Evolutionary conservation across 192 early-diverging fungal species (phyloP), one percentile per base, ranked within the genome.

Genomic region (Dimargaris verticillata): DNA sequence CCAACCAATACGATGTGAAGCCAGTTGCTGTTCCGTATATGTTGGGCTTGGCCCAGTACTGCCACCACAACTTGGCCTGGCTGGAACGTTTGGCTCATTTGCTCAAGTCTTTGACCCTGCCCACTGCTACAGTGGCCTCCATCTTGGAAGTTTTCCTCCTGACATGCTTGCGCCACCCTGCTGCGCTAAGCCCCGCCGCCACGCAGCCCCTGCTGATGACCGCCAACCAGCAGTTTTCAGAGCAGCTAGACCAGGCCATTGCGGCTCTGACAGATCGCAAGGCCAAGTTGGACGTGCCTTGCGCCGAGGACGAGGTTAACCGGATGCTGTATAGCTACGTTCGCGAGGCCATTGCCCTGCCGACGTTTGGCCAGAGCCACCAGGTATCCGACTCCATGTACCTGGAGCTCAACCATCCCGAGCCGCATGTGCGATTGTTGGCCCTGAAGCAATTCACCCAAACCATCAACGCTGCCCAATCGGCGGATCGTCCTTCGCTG

Each of bases 401-500:
- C 49, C 49, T 51, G 10, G 49, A 20, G 9, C 49, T 51, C 9
- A 51, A 51, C 26, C 49, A 51, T 18, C 49, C 49, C 22, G 26
- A 25, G 49, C 22, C 49, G 0, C 28, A 61, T 47, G 28, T 44
- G 12, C 28, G 28, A 61, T 61, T 46, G 61, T 41, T 61, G 51
- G 33, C 46, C 51, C 43, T 67, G 61, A 53, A 44, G 29, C 64
- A 47, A 29, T 44, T 46, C 14, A 20, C 62, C 61, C n/a, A 25
- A n/a, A 22, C 17, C 29, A 29, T 38, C n/a, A 58, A 28, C 46
- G 33, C 33, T 38, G 33, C 3, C 33, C 33, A 38, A 47, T 20
- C 46, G 14, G 46, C 20, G 14, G 46, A 20, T 4, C 46, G 46
- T 11, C 46, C 46, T 1, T 20, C 17, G 14, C 53, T 28, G 26